phyloP scores from a whole-genome alignment of 352 stramenopile genomes.

The Phytophthora multivora region DNA sequence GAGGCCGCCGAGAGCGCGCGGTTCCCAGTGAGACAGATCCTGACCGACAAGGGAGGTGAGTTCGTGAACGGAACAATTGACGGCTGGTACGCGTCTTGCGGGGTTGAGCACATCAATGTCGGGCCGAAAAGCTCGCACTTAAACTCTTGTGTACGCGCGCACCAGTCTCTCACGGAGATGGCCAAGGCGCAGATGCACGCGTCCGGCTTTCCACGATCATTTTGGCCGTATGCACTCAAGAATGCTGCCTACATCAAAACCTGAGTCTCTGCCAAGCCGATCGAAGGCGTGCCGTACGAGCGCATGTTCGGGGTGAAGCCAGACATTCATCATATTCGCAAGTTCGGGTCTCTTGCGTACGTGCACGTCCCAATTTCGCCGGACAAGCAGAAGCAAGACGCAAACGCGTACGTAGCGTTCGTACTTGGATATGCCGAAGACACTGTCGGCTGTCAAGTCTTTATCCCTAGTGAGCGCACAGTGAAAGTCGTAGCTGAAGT shows the following conservation, averaged over 20 bases:
- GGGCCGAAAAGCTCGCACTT: constrained; percentile 8
- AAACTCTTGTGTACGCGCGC: neutral
- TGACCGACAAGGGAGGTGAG: constrained; percentile 7
- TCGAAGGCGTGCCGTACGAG: constrained; percentile 6
- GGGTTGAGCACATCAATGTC: constrained; percentile 12
- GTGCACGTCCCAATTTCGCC: neutral
- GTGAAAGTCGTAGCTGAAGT: constrained; percentile 9
- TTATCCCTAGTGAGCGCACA: constrained; percentile 3
- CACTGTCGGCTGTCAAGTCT: constrained; percentile 7
- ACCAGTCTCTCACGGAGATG: constrained; percentile 15
- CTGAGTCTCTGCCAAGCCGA: too few species aligned
- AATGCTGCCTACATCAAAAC: constrained; percentile 13
- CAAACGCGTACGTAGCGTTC: constrained; percentile 1
- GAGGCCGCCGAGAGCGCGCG: neutral
- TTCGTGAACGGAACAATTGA: constrained; percentile 6
- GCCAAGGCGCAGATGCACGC: constrained; percentile 7
- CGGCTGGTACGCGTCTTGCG: neutral
- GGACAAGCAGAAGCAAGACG: constrained; percentile 1
- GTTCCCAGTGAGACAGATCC: neutral
- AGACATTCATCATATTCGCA: constrained; percentile 10
- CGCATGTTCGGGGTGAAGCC: constrained; percentile 5
- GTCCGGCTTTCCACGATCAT: constrained; percentile 1
- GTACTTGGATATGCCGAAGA: constrained; percentile 9
- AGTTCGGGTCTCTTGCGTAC: constrained; percentile 11
- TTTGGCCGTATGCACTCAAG: constrained; percentile 14